Conservation (phyloP, 2,329 filamentous ascomycete genomes). For the Exophiala dermatitidis region DNA sequence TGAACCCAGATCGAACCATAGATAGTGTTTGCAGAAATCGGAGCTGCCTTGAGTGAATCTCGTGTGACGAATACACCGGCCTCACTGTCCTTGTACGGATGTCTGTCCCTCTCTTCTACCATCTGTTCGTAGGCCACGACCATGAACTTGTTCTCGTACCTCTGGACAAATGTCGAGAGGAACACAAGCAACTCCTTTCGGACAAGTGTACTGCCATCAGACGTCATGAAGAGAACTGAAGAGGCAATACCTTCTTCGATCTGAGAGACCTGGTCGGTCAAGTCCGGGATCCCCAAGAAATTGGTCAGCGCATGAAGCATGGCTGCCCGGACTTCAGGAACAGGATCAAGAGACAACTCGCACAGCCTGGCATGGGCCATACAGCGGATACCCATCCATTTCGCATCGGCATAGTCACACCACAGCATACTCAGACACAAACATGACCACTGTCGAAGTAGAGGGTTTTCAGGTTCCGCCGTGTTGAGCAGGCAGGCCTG, state of each 20-base stretch:
- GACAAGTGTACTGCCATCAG: slow-evolving; percentile 89
- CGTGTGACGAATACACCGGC: slow-evolving; percentile 27
- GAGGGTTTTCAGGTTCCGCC: slow-evolving; percentile 74
- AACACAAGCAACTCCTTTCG: slow-evolving; percentile 90
- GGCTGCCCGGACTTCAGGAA: slow-evolving; percentile 85
- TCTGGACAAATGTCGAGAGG: slow-evolving; percentile 80
- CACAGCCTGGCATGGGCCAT: slow-evolving; percentile 76
- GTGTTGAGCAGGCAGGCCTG: slow-evolving; percentile 73
- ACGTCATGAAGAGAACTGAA: slow-evolving; percentile 82
- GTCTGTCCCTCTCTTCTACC: slow-evolving; percentile 69
- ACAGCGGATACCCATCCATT: slow-evolving; percentile 89
- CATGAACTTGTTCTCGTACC: slow-evolving; percentile 86
- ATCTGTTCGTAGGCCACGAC: slow-evolving; percentile 89
- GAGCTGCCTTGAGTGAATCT: slow-evolving; percentile 36
- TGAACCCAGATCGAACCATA: slow-evolving; percentile 95
- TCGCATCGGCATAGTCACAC: slow-evolving; percentile 83
- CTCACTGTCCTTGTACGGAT: slow-evolving; percentile 40
- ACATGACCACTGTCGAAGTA: slow-evolving; percentile 91
- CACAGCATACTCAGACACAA: slow-evolving; percentile 92
- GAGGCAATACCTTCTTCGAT: slow-evolving; percentile 88
- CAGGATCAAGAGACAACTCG: slow-evolving; percentile 72
- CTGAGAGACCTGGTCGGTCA: slow-evolving; percentile 82
- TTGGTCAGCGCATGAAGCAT: slow-evolving; percentile 91
- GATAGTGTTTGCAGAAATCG: slow-evolving; percentile 75
- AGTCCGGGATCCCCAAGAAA: slow-evolving; percentile 85